Evolutionary conservation across 371 early-diverging fungal species (phyloP).

Genomic region (Zancudomyces culisetae): DNA sequence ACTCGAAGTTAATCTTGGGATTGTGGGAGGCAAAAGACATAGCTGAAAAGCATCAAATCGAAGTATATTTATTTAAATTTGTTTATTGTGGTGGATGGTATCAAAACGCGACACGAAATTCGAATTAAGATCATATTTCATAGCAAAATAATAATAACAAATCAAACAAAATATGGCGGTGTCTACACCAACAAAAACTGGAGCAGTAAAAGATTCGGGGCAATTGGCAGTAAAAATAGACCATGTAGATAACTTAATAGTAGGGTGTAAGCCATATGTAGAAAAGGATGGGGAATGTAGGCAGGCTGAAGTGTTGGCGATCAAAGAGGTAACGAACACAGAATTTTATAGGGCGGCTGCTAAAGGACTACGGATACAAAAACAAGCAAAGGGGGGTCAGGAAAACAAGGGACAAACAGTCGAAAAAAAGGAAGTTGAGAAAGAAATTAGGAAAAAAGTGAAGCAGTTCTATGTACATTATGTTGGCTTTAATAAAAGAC

Average conservation of each 20-base stretch:
- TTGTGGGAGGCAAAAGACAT: too few species aligned
- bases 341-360: too few species aligned
- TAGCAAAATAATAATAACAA: background rate
- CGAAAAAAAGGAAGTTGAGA: background rate
- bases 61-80: too few species aligned
- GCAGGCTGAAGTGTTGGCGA: conserved; percentile 82
- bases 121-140: too few species aligned
- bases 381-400: conserved; percentile 14
- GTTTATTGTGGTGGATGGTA: too few species aligned
- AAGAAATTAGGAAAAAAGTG: conserved; percentile 3
- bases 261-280: conserved; percentile 63
- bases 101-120: too few species aligned
- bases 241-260: conserved; percentile 2
- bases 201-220: background rate
- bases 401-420: conserved; percentile 8
- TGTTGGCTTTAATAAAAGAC: conserved; percentile 92
- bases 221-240: background rate
- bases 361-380: too few species aligned
- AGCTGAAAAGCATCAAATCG: too few species aligned
- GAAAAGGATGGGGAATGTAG: conserved; percentile 52
- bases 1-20: too few species aligned
- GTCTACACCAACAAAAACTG: background rate
- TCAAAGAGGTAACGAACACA: conserved; percentile 30
- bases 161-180: background rate
- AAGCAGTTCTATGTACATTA: conserved; percentile 95